Percentiles rank a stretch among this genome's conserved stretches.
Conservation (phyloP, 2,329 filamentous ascomycete species). For the Curvularia eragrostidis region DNA sequence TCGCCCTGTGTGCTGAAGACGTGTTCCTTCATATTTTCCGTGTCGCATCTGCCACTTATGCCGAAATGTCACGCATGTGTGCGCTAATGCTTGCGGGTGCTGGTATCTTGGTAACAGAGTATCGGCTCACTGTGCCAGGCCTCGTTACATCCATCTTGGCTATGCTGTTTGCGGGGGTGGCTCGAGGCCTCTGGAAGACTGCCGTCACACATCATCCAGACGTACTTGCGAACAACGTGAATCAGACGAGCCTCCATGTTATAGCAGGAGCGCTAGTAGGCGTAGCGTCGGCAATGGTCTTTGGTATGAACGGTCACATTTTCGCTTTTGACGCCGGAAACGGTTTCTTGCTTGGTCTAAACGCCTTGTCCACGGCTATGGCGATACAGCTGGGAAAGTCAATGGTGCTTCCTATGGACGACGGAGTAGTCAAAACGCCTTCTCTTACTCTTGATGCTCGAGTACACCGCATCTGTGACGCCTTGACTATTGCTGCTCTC, state of each 20-base stretch:
- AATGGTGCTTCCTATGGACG: constrained; percentile 21
- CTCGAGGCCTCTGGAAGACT: constrained; percentile 20
- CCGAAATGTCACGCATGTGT: constrained; percentile 21
- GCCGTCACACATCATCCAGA: constrained; percentile 13
- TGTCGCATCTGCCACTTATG: constrained; percentile 10
- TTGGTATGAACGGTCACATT: constrained; percentile 9
- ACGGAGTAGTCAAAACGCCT: constrained; percentile 1
- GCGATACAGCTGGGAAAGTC: constrained; percentile 25
- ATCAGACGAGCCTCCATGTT: constrained; percentile 2
- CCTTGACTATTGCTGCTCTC: constrained; percentile 17
- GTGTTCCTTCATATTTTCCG: constrained; percentile 14
- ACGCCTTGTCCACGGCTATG: constrained; percentile 18
- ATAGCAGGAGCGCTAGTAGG: constrained; percentile 11
- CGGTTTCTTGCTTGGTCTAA: constrained; percentile 19
- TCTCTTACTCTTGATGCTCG: constrained; percentile 2
- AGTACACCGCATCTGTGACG: constrained; percentile 8
- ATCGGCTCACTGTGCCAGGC: constrained; percentile 28
- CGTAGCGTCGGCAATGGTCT: constrained; percentile 8
- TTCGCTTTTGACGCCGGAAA: constrained; percentile 14
- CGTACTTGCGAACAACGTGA: neutral
- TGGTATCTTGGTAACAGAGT: constrained; percentile 34
- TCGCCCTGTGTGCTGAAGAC: constrained; percentile 26
- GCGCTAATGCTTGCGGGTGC: constrained; percentile 21
- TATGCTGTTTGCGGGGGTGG: constrained; percentile 29
- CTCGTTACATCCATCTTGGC: constrained; percentile 30